Conservation (phyloP, 2,329 filamentous ascomycete species). For the Diaporthe sp. region DNA sequence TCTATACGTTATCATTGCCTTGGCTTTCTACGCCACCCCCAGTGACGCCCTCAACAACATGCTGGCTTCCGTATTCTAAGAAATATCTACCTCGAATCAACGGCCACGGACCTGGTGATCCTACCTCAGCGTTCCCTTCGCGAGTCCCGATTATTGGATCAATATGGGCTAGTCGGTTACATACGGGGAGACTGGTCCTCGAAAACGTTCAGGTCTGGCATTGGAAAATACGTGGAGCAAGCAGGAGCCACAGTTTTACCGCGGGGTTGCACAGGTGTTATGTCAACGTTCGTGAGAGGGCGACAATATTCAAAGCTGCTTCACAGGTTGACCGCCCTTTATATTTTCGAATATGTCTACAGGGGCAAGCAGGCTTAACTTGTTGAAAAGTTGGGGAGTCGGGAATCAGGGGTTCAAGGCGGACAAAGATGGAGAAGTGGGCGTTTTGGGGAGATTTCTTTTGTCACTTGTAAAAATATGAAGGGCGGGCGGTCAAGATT, state of each 20-base stretch:
- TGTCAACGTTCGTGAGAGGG: not conserved
- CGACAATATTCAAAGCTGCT: not conserved
- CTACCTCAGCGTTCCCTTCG: no score
- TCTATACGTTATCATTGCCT: conserved; percentile 72
- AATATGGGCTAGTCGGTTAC: not conserved
- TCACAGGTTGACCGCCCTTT: not conserved
- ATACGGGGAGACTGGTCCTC: not conserved
- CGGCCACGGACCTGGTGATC: not conserved
- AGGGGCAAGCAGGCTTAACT: not conserved
- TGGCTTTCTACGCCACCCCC: conserved; percentile 72
- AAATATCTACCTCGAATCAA: not conserved
- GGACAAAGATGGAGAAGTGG: not conserved
- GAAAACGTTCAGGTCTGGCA: not conserved
- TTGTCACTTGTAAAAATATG: conserved; percentile 22
- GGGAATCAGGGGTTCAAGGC: not conserved
- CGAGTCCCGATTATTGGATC: not conserved
- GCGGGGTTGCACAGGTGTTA: not conserved
- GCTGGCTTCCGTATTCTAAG: conserved; percentile 34
- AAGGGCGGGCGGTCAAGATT: not conserved
- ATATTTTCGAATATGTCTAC: not conserved
- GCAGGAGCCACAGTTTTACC: not conserved
- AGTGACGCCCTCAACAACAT: conserved; percentile 61
- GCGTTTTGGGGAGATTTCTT: not conserved
- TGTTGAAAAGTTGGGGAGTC: not conserved
- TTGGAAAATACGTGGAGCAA: not conserved